These are phyloP conservation scores for Dianthus caryophyllus DNA, from an alignment of 148 eudicot genomes.

Conservation along the genomic window DNA sequence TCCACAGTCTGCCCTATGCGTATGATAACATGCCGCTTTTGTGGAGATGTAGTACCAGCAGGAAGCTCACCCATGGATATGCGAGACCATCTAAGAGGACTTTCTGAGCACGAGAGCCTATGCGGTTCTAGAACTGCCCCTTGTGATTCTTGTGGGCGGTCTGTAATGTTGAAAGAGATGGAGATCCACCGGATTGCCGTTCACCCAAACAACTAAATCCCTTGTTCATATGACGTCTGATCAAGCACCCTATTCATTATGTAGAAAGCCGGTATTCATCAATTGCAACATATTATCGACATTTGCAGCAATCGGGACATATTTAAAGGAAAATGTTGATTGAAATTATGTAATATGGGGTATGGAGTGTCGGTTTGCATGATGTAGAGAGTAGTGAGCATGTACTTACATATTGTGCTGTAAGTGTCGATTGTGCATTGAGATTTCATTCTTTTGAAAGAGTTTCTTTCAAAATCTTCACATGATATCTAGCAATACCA, in stretches of 20 bases:
- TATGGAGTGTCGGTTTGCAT: not conserved
- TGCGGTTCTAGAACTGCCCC: slow-evolving; percentile 95
- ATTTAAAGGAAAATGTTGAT: not conserved
- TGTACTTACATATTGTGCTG: slow-evolving; percentile 9
- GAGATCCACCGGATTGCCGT: slow-evolving; percentile 87
- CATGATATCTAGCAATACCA: slow-evolving; percentile 27
- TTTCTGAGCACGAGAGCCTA: slow-evolving; percentile 75
- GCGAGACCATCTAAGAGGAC: slow-evolving; percentile 73
- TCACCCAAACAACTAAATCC: slow-evolving; percentile 55
- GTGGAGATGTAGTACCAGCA: slow-evolving; percentile 89
- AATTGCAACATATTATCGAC: not conserved
- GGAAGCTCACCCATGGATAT: slow-evolving; percentile 60
- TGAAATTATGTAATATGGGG: not conserved
- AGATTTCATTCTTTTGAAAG: not conserved
- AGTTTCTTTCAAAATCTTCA: slow-evolving; percentile 6
- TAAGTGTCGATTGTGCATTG: slow-evolving; percentile 1
- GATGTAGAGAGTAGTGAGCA: not conserved
- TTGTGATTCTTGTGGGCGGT: slow-evolving; percentile 85
- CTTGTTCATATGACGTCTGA: slow-evolving; percentile 1
- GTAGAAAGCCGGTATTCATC: slow-evolving; percentile 3
- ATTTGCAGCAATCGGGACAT: slow-evolving; percentile 4
- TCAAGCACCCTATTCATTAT: slow-evolving; percentile 11
- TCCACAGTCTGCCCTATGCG: slow-evolving; percentile 69
- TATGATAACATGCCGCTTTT: slow-evolving; percentile 71
- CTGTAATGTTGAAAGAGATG: slow-evolving; percentile 94